Percentiles rank a stretch among this genome's conserved stretches.
phyloP scores from a whole-genome alignment of 1,284 basidiomycete species.

The Rhodotorula glutinis region DNA sequence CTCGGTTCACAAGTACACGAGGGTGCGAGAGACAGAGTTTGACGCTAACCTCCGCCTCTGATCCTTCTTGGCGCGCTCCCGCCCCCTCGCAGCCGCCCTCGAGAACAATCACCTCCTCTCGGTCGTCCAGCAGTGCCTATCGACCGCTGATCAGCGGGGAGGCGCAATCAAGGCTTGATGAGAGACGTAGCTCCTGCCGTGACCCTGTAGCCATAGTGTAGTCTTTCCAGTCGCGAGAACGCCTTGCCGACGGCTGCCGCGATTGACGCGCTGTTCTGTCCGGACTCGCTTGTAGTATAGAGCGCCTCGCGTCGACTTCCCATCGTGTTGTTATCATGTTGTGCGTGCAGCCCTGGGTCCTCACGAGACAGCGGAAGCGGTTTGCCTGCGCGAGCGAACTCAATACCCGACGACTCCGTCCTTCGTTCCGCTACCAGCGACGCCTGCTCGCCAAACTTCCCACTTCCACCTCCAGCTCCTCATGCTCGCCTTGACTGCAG shows the following conservation, averaged over 20 bases:
- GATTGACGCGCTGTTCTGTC: no score
- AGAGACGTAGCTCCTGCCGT: not conserved
- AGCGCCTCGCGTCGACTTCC: no score
- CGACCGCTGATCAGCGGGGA: constrained; percentile 51
- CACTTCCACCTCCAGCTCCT: constrained; percentile 31
- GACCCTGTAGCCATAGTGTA: not conserved
- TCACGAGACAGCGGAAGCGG: no score
- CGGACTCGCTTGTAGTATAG: no score
- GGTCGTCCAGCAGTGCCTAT: constrained; percentile 83
- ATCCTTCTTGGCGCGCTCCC: not conserved
- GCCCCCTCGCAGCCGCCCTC: constrained; percentile 63
- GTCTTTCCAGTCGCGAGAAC: not conserved
- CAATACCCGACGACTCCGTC: not conserved
- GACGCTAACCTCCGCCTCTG: no score
- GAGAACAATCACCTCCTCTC: constrained; percentile 85
- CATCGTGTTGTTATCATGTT: no score
- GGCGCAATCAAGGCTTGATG: not conserved
- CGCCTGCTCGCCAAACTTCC: constrained; percentile 32
- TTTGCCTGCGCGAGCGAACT: no score
- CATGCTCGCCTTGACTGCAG: constrained; percentile 23
- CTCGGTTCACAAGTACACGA: no score
- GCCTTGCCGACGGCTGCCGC: no score
- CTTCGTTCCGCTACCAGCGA: not conserved
- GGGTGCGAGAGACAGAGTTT: no score
- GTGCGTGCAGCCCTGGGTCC: no score